Conservation (phyloP, 2,329 filamentous ascomycete genomes). For the Epicoccum sorghinum region DNA sequence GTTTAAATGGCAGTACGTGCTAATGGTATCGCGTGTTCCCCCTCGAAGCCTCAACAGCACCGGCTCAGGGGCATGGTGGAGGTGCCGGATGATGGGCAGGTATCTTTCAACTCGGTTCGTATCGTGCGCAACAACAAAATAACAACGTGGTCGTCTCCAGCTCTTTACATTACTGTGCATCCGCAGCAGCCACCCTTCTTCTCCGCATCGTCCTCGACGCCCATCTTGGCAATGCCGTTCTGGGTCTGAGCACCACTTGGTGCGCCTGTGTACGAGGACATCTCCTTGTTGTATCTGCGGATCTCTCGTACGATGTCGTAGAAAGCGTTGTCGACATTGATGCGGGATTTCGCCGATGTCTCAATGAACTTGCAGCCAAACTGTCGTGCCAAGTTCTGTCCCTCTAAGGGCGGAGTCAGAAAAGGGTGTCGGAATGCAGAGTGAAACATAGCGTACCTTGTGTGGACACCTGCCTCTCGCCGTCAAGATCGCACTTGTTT, state of each 20-base stretch:
- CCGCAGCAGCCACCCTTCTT: slow-evolving; percentile 83
- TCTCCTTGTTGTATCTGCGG: slow-evolving; percentile 96
- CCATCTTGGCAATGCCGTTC: slow-evolving; percentile 73
- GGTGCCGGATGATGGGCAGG: slow-evolving; percentile 33
- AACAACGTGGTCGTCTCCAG: slow-evolving; percentile 16
- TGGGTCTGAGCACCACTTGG: slow-evolving; percentile 61
- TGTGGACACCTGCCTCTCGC: slow-evolving; percentile 87
- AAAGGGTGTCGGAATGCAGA: slow-evolving; percentile 5
- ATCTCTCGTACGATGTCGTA: slow-evolving; percentile 99
- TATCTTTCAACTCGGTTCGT: slow-evolving; percentile 31
- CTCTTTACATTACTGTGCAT: slow-evolving; percentile 80
- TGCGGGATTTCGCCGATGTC: slow-evolving; percentile 96
- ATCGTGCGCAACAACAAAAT: slow-evolving; percentile 19
- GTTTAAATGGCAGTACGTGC: slow-evolving; percentile 43
- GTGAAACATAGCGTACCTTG: slow-evolving; percentile 69
- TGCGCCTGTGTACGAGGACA: slow-evolving; percentile 82
- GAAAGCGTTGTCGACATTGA: slow-evolving; percentile 98
- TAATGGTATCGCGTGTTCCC: slow-evolving; percentile 43
- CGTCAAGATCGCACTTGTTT: slow-evolving; percentile 98
- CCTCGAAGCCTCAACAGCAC: slow-evolving; percentile 26
- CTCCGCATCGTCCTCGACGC: slow-evolving; percentile 72
- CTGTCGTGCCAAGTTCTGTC: slow-evolving; percentile 79
- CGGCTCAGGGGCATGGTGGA: slow-evolving; percentile 32
- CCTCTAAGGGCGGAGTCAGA: slow-evolving; percentile 67
- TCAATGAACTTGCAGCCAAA: slow-evolving; percentile 99